phyloP scores from a whole-genome alignment of 306 rosid species.

The Lablab purpureus region DNA sequence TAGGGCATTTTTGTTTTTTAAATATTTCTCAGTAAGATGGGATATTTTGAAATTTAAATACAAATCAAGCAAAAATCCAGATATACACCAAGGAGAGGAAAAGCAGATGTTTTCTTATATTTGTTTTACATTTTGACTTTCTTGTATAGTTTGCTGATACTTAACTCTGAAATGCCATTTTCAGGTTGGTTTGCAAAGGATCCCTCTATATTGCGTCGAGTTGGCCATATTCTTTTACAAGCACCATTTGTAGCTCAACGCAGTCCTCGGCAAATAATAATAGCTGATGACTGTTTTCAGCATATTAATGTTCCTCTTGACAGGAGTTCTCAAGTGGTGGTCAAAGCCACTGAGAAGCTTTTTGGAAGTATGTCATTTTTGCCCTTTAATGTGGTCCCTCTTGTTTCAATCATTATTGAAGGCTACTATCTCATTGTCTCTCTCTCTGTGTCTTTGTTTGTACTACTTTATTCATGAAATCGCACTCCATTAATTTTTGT shows the following conservation, averaged over 20 bases:
- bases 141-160: conserved; percentile 8
- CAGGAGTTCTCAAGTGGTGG: conserved; percentile 80
- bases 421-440: conserved; percentile 23
- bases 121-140: background rate
- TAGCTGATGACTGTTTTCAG: conserved; percentile 95
- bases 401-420: conserved; percentile 21
- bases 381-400: conserved; percentile 22
- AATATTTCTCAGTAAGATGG: background rate
- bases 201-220: conserved; percentile 72
- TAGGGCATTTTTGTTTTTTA: background rate
- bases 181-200: conserved; percentile 96
- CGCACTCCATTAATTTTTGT: conserved; percentile 33
- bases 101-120: conserved; percentile 1
- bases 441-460: background rate
- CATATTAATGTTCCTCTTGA: conserved; percentile 73
- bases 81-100: background rate
- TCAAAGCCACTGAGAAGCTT: conserved; percentile 80
- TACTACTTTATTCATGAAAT: conserved; percentile 8
- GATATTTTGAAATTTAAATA: background rate
- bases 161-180: conserved; percentile 38
- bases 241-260: conserved; percentile 71
- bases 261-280: conserved; percentile 77
- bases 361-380: conserved; percentile 83
- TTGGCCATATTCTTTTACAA: conserved; percentile 88
- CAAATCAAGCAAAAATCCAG: background rate